Evolutionary conservation across 2,329 filamentous ascomycete genomes (phyloP), one percentile per base, ranked within the genome.

Genomic region (Trichoderma hamatum): DNA sequence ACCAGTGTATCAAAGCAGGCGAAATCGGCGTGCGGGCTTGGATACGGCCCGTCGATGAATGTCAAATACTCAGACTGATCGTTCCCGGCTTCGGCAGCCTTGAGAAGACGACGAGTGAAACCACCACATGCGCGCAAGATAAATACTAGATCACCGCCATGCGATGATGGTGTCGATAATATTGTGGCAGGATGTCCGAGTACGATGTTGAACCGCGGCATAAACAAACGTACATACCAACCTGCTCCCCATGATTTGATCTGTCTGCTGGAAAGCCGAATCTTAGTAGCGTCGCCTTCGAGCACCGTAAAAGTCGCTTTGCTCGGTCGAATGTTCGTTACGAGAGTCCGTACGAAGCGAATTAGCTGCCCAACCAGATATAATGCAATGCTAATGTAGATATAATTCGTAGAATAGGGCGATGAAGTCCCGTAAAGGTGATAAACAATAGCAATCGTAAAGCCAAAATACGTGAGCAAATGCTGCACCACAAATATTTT

Each of bases 391-490:
- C 61, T 54, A 5, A 54, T 64, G 16, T 64, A 64, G 16, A 64
- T 64, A 32, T 54, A 64, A 54, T 64, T 64, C 4, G 61, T 39
- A 2, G 46, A 64, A 54, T 52, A 39, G 10, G 61, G 61, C 14
- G 61, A 64, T 11, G 61, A 64, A 10, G 61, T 54, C 16, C 61
- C 46, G 2, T 52, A 36, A 10, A 64, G 32, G 32, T 64, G 46
- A 21, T 64, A 54, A 46, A 54, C 61, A 64, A 64, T 14, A 13
- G 46, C 61, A 39, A 64, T 13, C n/a, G 32, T 54, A 21, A 64
- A 64, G 39, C 61, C 61, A 30, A 64, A 64, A 19, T 64, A 64
- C 10, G 61, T 39, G 46, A 64, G 61, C 21, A 64, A 26, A 28
- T 64, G 61, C 46, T 64, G 61, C 32, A 64, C 46, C 5, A 64